Evolutionary conservation across 768 basidiomycete genomes (phyloP).

Genomic region (Sarcodon sp.): DNA sequence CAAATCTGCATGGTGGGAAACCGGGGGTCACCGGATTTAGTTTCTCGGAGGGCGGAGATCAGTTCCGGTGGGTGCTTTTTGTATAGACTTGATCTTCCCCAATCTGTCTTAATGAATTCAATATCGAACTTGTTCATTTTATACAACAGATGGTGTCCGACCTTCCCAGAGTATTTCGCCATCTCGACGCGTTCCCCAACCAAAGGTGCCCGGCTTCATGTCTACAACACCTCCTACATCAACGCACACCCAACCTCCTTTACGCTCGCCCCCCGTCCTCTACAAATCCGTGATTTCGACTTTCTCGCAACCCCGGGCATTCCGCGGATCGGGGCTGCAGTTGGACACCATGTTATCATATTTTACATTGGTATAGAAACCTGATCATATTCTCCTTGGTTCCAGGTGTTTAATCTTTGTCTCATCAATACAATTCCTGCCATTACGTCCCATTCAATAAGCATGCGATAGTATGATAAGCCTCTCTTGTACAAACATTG

Average conservation of each 20-base stretch:
- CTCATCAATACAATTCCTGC: no score
- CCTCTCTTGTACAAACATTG: neutral
- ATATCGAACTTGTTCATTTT: neutral
- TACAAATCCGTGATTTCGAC: slow-evolving; percentile 64
- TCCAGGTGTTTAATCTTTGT: no score
- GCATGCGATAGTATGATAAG: slow-evolving; percentile 3
- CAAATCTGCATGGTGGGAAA: slow-evolving; percentile 60
- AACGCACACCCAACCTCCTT: slow-evolving; percentile 54
- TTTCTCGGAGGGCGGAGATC: slow-evolving; percentile 53
- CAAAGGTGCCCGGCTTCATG: slow-evolving; percentile 54
- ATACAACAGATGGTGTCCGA: slow-evolving; percentile 56
- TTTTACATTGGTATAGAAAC: slow-evolving; percentile 55
- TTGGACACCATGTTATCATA: slow-evolving; percentile 44
- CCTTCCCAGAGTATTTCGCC: slow-evolving; percentile 67
- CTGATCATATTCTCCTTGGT: neutral
- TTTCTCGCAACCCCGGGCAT: slow-evolving; percentile 51
- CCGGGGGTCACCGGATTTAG: slow-evolving; percentile 48
- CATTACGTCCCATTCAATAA: slow-evolving; percentile 1
- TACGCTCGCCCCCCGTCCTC: slow-evolving; percentile 44
- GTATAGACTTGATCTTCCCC: no score
- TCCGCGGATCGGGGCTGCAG: slow-evolving; percentile 55
- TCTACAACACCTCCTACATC: slow-evolving; percentile 54
- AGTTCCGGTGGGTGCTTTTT: slow-evolving; percentile 51
- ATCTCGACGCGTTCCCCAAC: slow-evolving; percentile 47
- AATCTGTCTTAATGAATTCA: slow-evolving; percentile 3